Conservation (phyloP, 1,139 yeast species). For the Hyphopichia burtonii region DNA sequence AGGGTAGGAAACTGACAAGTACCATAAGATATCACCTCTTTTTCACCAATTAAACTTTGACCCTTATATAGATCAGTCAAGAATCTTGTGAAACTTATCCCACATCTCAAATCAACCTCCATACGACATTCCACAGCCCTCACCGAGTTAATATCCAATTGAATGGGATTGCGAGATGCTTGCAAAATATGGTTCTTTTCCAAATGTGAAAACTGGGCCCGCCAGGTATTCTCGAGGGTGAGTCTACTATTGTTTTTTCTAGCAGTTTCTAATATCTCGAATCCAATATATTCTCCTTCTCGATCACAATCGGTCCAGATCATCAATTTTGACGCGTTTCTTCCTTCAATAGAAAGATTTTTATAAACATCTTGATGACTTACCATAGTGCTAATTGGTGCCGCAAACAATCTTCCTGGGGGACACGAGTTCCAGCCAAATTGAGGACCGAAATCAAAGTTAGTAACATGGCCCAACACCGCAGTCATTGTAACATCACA, state of each 20-base stretch:
- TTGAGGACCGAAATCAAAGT: constrained; percentile 63
- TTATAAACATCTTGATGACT: constrained; percentile 51
- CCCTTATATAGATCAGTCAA: constrained; percentile 51
- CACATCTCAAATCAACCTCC: constrained; percentile 87
- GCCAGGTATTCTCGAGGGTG: constrained; percentile 47
- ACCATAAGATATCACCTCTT: constrained; percentile 66
- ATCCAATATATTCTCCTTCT: constrained; percentile 96
- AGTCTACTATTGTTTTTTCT: constrained; percentile 50
- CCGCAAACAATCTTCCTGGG: constrained; percentile 66
- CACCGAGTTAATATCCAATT: constrained; percentile 67
- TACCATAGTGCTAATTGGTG: constrained; percentile 53
- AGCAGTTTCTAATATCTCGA: constrained; percentile 76
- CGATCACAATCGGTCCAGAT: constrained; percentile 99
- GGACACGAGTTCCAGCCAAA: constrained; percentile 68
- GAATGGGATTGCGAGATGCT: constrained; percentile 72
- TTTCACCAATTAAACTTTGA: constrained; percentile 19
- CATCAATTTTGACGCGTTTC: constrained; percentile 62
- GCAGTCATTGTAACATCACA: constrained; percentile 90
- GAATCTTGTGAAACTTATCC: constrained; percentile 84
- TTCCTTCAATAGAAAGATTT: constrained; percentile 72
- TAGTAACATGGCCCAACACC: constrained; percentile 81
- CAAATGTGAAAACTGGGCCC: constrained; percentile 87
- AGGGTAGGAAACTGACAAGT: constrained; percentile 97
- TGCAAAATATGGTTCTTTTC: constrained; percentile 69
- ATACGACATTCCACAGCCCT: constrained; percentile 83